Evolutionary conservation across 129 eudicot genomes (phyloP).

Genomic region (Flaveria sonorensis): DNA sequence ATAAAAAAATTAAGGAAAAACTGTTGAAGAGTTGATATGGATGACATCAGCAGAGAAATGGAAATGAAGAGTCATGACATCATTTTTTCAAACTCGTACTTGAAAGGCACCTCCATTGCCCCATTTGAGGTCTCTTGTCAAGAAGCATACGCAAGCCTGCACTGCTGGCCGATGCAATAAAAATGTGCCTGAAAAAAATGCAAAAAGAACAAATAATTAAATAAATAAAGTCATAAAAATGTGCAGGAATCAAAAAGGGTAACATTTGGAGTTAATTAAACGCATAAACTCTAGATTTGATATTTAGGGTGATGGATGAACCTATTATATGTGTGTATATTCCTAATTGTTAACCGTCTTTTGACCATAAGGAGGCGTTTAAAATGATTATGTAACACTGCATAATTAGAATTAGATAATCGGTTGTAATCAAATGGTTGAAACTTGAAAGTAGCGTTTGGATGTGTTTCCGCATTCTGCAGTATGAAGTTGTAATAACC

Average conservation of each 20-base stretch:
- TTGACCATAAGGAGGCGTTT: not conserved
- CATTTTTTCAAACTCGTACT: constrained; percentile 31
- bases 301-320: not conserved
- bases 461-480: constrained; percentile 2
- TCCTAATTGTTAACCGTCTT: not conserved
- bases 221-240: not conserved
- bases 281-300: too few relatives aligned
- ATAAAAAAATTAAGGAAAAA: not conserved
- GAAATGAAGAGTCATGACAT: constrained; percentile 11
- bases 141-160: constrained; percentile 72
- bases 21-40: constrained; percentile 13
- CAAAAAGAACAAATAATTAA: not conserved
- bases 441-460: not conserved
- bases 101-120: constrained; percentile 69
- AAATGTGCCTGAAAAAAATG: constrained; percentile 56
- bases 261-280: not conserved
- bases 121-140: constrained; percentile 66
- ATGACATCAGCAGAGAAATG: constrained; percentile 22
- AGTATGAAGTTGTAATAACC: not conserved
- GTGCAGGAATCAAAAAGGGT: not conserved
- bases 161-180: constrained; percentile 48
- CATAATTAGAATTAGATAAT: not conserved
- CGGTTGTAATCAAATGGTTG: not conserved
- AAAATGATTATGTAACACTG: not conserved
- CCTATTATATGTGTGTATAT: not conserved